phyloP scores from a whole-genome alignment of 179 eudicot genomes.

The Camellia oleifera region DNA sequence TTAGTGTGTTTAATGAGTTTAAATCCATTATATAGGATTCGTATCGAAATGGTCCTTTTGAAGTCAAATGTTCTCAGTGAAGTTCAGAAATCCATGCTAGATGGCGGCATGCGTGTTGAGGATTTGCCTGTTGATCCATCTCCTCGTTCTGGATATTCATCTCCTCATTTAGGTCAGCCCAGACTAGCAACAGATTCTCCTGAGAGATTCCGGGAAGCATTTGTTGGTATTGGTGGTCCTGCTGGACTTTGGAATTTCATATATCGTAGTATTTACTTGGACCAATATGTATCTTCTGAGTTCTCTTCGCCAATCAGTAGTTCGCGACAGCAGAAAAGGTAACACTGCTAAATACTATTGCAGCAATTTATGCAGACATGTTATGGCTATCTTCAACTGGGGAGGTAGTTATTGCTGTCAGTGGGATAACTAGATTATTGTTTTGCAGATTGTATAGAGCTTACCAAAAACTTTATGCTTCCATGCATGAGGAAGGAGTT shows the following conservation, averaged over 20 bases:
- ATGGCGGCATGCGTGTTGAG: slow-evolving; percentile 93
- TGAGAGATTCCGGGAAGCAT: slow-evolving; percentile 48
- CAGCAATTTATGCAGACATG: not conserved
- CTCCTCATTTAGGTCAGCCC: slow-evolving; percentile 71
- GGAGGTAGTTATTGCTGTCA: not conserved
- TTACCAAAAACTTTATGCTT: slow-evolving; percentile 76
- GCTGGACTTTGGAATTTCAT: slow-evolving; percentile 97
- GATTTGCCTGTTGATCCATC: slow-evolving; percentile 73
- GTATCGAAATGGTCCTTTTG: slow-evolving; percentile 74
- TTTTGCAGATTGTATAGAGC: slow-evolving; percentile 81
- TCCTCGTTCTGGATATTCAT: slow-evolving; percentile 55
- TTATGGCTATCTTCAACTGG: not conserved
- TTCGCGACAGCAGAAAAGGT: slow-evolving; percentile 82
- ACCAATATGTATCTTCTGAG: slow-evolving; percentile 92
- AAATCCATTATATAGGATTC: slow-evolving; percentile 43
- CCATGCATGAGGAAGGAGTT: slow-evolving; percentile 79
- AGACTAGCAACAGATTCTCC: slow-evolving; percentile 39
- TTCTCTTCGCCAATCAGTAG: slow-evolving; percentile 81
- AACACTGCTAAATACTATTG: slow-evolving; percentile 1
- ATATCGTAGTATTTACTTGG: slow-evolving; percentile 82
- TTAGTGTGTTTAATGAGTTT: not conserved
- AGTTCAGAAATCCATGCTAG: slow-evolving; percentile 79
- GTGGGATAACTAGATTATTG: not conserved
- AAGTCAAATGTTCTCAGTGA: slow-evolving; percentile 89
- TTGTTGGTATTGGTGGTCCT: slow-evolving; percentile 71